Evolutionary conservation across 2,329 filamentous ascomycete genomes (phyloP).

Genomic region (Exophiala alcalophila): DNA sequence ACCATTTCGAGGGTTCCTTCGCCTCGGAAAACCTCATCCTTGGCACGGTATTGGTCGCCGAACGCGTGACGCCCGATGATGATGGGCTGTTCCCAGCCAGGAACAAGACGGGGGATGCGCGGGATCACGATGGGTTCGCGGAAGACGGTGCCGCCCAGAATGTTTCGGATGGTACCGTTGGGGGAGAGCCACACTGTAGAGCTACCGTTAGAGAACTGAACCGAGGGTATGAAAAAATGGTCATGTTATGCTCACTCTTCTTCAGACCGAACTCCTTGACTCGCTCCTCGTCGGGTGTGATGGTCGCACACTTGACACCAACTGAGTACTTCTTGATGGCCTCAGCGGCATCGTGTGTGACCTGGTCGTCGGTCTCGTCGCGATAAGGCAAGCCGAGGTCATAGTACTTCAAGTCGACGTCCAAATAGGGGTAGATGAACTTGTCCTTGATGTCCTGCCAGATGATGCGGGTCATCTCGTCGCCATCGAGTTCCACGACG

Average conservation of each 20-base stretch:
- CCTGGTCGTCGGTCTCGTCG: conserved; percentile 93
- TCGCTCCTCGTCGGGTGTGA: conserved; percentile 94
- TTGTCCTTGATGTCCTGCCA: conserved; percentile 99
- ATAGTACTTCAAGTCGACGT: conserved; percentile 98
- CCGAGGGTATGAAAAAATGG: conserved; percentile 1
- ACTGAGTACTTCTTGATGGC: conserved; percentile 99
- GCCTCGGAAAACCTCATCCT: conserved; percentile 79
- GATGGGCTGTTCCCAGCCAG: conserved; percentile 98
- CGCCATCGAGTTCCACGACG: conserved; percentile 93
- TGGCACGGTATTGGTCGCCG: conserved; percentile 97
- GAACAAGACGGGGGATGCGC: conserved; percentile 85
- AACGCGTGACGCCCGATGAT: conserved; percentile 98
- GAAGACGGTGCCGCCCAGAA: conserved; percentile 91
- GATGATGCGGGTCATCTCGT: conserved; percentile 97
- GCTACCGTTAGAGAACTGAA: conserved; percentile 21
- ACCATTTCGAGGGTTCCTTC: conserved; percentile 91
- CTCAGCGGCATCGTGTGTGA: conserved; percentile 91
- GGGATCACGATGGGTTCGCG: conserved; percentile 97
- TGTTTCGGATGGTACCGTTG: conserved; percentile 79
- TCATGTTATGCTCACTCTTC: conserved; percentile 73
- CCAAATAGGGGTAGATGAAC: conserved; percentile 65
- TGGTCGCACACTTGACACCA: conserved; percentile 98
- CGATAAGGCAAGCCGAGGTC: conserved; percentile 91
- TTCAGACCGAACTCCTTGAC: conserved; percentile 98
- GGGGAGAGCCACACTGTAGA: conserved; percentile 89